phyloP scores from a whole-genome alignment of 768 basidiomycete species.

The Saitozyma sp. region DNA sequence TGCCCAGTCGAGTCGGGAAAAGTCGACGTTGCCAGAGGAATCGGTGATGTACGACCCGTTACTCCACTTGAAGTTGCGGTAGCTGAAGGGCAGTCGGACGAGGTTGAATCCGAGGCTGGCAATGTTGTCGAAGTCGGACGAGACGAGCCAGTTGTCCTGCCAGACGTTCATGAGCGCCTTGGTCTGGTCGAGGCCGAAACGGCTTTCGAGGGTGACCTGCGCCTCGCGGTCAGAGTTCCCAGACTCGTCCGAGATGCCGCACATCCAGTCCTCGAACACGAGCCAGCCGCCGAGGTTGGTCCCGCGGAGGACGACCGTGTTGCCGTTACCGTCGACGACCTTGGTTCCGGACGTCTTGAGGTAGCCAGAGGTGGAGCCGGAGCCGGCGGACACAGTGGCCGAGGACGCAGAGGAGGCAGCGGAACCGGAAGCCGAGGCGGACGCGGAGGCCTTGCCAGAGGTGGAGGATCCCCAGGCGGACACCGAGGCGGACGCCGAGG shows the following conservation, averaged over 20 bases:
- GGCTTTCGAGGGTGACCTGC: slow-evolving; percentile 31
- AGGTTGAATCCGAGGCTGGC: slow-evolving; percentile 38
- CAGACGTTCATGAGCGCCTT: slow-evolving; percentile 33
- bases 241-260: slow-evolving; percentile 42
- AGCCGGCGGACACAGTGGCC: slow-evolving; percentile 16
- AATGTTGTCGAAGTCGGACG: slow-evolving; percentile 38
- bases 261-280: slow-evolving; percentile 48
- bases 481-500: slow-evolving; percentile 18
- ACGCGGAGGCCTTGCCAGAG: slow-evolving; percentile 10
- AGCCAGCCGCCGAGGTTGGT: slow-evolving; percentile 47
- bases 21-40: slow-evolving; percentile 24
- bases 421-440: slow-evolving; percentile 10
- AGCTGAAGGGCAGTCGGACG: slow-evolving; percentile 38
- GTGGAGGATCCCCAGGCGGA: slow-evolving; percentile 8
- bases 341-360: slow-evolving; percentile 37
- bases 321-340: slow-evolving; percentile 39
- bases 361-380: slow-evolving; percentile 29
- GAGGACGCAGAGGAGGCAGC: slow-evolving; percentile 11
- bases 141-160: slow-evolving; percentile 40
- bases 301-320: slow-evolving; percentile 38
- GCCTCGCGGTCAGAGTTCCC: slow-evolving; percentile 41
- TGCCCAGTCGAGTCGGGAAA: slow-evolving; percentile 42
- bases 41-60: slow-evolving; percentile 36
- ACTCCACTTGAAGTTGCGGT: slow-evolving; percentile 30
- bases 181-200: slow-evolving; percentile 39